Percentiles rank a stretch among this genome's conserved stretches.
Evolutionary conservation across 1,139 yeast genomes (phyloP).

Genomic region (Kodamaea sp.): DNA sequence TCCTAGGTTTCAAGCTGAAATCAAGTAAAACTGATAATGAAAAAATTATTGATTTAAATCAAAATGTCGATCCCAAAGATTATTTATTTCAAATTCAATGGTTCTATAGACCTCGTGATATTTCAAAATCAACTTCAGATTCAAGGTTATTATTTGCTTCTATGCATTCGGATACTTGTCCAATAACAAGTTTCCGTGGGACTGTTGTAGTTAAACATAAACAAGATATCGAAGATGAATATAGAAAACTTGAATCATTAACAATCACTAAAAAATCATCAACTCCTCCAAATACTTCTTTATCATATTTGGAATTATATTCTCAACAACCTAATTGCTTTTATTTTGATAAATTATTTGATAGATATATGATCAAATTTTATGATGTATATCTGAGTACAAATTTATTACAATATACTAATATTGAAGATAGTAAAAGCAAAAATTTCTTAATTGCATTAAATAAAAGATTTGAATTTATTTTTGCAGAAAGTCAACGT

Average conservation of each 20-base stretch:
- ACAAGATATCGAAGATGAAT: constrained; percentile 54
- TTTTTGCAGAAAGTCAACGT: constrained; percentile 71
- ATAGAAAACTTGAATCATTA: constrained; percentile 1
- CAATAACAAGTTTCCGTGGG: constrained; percentile 74
- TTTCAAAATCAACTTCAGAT: constrained; percentile 63
- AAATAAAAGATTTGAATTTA: constrained; percentile 63
- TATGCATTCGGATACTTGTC: constrained; percentile 83
- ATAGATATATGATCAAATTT: constrained; percentile 78
- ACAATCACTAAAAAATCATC: constrained; percentile 13
- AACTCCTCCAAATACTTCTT: constrained; percentile 14
- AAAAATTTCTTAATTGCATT: constrained; percentile 58
- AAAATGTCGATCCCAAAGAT: constrained; percentile 37
- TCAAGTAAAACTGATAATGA: constrained; percentile 8
- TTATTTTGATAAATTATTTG: constrained; percentile 83
- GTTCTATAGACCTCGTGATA: constrained; percentile 89
- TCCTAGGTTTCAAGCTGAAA: constrained; percentile 67
- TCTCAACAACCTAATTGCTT: constrained; percentile 63
- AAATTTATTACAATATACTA: constrained; percentile 49
- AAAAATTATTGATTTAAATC: not conserved
- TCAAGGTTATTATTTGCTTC: constrained; percentile 79
- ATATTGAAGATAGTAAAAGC: constrained; percentile 53
- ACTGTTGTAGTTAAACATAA: constrained; percentile 65
- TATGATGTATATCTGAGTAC: constrained; percentile 59
- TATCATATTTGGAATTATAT: constrained; percentile 42
- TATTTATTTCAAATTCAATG: constrained; percentile 76